phyloP scores from a whole-genome alignment of 352 stramenopile species.

The Phytophthora kernoviae region DNA sequence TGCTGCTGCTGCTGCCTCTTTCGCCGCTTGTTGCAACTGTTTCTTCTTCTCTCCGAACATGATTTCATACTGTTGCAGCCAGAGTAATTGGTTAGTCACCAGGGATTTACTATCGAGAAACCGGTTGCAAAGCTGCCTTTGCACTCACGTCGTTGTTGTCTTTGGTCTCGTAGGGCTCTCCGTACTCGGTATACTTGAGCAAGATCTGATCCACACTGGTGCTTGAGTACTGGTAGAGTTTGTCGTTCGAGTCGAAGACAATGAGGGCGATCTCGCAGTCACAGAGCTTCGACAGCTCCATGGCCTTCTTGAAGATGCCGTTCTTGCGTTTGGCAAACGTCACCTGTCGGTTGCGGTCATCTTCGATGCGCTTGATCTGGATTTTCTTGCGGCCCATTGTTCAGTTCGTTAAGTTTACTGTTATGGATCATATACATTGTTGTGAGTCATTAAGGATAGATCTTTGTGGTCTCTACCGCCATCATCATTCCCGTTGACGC shows the following conservation, averaged over 20 bases:
- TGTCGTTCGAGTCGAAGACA: conserved; percentile 89
- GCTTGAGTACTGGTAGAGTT: conserved; percentile 87
- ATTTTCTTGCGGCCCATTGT: conserved; percentile 90
- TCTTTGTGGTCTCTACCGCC: too few species aligned
- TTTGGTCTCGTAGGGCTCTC: conserved; percentile 82
- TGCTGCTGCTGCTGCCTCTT: conserved; percentile 45
- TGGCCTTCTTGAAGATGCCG: conserved; percentile 88
- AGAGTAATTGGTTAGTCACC: conserved; percentile 5
- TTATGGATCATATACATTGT: neutral
- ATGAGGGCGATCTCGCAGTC: conserved; percentile 88
- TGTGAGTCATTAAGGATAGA: neutral
- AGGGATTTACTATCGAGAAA: neutral
- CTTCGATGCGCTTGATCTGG: conserved; percentile 87
- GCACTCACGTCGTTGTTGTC: conserved; percentile 81
- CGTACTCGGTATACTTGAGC: conserved; percentile 88
- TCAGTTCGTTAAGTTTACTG: neutral
- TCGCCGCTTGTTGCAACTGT: conserved; percentile 43
- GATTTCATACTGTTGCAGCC: conserved; percentile 66
- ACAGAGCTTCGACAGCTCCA: conserved; percentile 88
- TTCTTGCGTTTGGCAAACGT: conserved; percentile 88
- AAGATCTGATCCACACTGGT: conserved; percentile 83
- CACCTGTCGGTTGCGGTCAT: conserved; percentile 85
- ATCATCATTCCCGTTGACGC: conserved; percentile 22
- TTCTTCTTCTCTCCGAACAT: conserved; percentile 88
- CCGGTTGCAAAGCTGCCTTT: neutral